These are phyloP conservation scores for Senna tora DNA, from an alignment of 306 rosid genomes.

Conservation along the genomic window DNA sequence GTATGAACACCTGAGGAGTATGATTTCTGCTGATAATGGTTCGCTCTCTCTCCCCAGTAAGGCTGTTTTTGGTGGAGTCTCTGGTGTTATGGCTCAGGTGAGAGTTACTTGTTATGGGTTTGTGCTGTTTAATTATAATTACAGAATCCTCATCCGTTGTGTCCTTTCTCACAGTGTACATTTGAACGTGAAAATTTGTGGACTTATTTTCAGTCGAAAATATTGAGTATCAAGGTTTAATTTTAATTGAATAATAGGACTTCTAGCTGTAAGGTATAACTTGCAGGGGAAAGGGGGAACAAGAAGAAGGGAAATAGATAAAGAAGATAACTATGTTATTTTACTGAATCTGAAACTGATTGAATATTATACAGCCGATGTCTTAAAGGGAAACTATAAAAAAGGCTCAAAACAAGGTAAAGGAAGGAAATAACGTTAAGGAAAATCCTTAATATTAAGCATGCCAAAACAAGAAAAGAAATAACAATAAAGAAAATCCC, in stretches of 20 bases:
- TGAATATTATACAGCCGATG: not conserved
- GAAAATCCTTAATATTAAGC: not conserved
- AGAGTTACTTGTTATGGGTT: constrained; percentile 30
- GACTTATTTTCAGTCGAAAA: not conserved
- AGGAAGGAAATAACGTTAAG: not conserved
- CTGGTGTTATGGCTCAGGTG: constrained; percentile 87
- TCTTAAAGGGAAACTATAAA: not conserved
- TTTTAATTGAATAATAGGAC: constrained; percentile 1
- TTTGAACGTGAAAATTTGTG: constrained; percentile 19
- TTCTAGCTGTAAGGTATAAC: not conserved
- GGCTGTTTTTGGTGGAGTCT: constrained; percentile 74
- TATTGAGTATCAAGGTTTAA: constrained; percentile 4
- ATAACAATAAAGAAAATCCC: too few relatives aligned
- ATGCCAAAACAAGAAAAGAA: not conserved
- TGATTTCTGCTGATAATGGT: constrained; percentile 43
- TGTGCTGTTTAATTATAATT: constrained; percentile 6
- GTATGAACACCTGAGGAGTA: constrained; percentile 67
- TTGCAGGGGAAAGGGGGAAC: not conserved
- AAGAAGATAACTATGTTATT: not conserved
- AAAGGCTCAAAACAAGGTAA: not conserved
- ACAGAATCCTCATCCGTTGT: constrained; percentile 4
- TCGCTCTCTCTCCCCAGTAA: constrained; percentile 57
- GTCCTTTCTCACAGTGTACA: constrained; percentile 8
- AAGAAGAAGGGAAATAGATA: too few relatives aligned
- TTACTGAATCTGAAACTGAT: not conserved